Evolutionary conservation across 352 stramenopile genomes (phyloP).

Genomic region (Aphanomyces euteiches): DNA sequence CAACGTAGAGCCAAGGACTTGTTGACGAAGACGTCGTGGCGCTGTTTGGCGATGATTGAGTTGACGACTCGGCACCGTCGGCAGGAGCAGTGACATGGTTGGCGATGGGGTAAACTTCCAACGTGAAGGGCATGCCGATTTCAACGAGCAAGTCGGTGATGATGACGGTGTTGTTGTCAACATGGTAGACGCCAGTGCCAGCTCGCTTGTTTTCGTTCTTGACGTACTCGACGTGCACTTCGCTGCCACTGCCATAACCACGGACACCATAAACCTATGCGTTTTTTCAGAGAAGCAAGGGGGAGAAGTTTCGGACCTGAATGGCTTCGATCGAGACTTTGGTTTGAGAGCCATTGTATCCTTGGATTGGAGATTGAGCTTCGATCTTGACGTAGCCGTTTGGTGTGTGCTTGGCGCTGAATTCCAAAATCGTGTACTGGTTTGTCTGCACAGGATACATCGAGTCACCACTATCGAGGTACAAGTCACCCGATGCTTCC

Average conservation of each 20-base stretch:
- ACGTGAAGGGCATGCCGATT: constrained; percentile 20
- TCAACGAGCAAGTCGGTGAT: constrained; percentile 19
- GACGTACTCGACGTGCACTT: constrained; percentile 22
- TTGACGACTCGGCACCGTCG: constrained; percentile 13
- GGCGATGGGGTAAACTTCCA: constrained; percentile 11
- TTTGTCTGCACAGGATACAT: constrained; percentile 6
- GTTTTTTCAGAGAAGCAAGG: too few relatives aligned
- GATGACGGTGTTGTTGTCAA: constrained; percentile 12
- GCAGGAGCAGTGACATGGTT: background rate
- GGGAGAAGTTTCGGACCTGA: background rate
- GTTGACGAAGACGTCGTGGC: background rate
- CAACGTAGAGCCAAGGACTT: constrained; percentile 7
- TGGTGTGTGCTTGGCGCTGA: background rate
- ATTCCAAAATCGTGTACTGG: background rate
- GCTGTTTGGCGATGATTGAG: background rate
- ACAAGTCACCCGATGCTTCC: constrained; percentile 2
- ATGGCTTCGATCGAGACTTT: constrained; percentile 9
- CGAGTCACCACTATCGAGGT: constrained; percentile 24
- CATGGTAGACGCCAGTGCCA: constrained; percentile 14
- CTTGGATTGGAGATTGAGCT: background rate
- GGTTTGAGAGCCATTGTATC: constrained; percentile 15
- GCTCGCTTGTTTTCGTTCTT: constrained; percentile 18
- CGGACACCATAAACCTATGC: constrained; percentile 19
- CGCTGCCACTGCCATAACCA: background rate
- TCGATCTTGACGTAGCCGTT: constrained; percentile 6